Evolutionary conservation across 768 basidiomycete species (phyloP), one percentile per base, ranked within the genome.

Genomic region (Chlorophyllum brunneum): DNA sequence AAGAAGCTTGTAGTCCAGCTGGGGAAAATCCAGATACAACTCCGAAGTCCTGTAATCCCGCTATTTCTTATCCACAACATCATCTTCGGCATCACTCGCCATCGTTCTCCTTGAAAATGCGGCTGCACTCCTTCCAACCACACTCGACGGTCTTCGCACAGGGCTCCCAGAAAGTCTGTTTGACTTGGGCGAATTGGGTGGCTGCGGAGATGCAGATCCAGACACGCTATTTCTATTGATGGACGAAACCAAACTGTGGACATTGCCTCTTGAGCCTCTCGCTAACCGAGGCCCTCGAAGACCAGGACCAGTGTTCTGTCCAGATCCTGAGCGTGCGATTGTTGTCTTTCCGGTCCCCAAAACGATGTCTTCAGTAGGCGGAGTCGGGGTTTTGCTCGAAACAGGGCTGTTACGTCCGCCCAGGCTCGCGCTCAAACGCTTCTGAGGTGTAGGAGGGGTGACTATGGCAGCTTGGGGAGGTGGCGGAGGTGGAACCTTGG

Each of bases 21-120:
- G 13, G 24, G 23, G 40, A 24, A 24, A 31, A 33, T 8, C 2
- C 10, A 38, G 16, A 41, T 18, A 42, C 22, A 39, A 18, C 16
- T 36, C 43, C 9, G 37, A 33, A 24, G 31, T 27, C 23, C 26
- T 54, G n/a, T n/a, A n/a, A n/a, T n/a, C n/a, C n/a, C n/a, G n/a
- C 60, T 56, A 68, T 54, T 67, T 69, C 54, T 56, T 67, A 61
- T 67, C 77, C 22, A 86, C 72, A 52, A 86, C 70, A 58, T 86
- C 80, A 56, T 90, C 89, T 63, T 92, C 89, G 30, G 88, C 88
- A 61, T 91, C 88, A 62, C 86, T 88, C 36, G 85, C 86, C 84
- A 87, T 86, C 43, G 88, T 89, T 65, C 87, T 78, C 62, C 87
- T 78, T 48, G 86, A 83, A 49, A 84, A 75, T 26, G 77, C 74